Base-by-base conservation (phyloP, 2,329 filamentous ascomycete genomes). In the Metarhizium sp. region DNA sequence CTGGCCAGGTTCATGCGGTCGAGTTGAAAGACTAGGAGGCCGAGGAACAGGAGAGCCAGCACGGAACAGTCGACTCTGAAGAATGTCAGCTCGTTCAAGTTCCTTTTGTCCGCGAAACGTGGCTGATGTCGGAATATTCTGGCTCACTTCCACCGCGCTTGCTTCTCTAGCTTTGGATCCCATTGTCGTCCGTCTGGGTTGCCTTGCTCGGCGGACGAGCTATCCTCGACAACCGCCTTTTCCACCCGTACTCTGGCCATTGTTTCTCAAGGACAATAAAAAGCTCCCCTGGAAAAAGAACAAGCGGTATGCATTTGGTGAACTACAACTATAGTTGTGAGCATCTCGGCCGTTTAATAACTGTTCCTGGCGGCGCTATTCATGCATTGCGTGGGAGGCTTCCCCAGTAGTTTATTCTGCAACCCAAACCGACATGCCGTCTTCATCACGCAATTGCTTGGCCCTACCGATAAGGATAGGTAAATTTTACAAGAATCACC, bases 1-100 rank as follows among this genome's bases (percentile, higher is more conserved):
- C 75, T 78, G 16, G 74, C 75, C 7, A 79, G 67, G 55, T 80
- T 79, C 25, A 25, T 25, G 25, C 25, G 73, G 57, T 80, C 78
- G 79, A 46, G 43, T n/a, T 46, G 77, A 57, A 80, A 78, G 46
- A 75, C 74, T 1, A 79, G 67, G 2, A 81, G 66, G 1, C 76
- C 77, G 1, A 80, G 66, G 43, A 76, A 71, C 1, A 81, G 69
- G 0, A 80, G 65, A 0, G 75, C 72, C 0, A 81, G 67, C 2
- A 81, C 25, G 25, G 25, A 25, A 25, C 25, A 25, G 25, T 25
- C 25, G 25, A 25, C 25, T 25, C 25, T 25, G 30, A 11, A 46
- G 5, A 13, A 46, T 25, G 18, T 46, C 11, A 25, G 43, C 43
- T 10, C 8, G 1, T 10, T 8, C 6, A 25, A 4, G 3, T 0